Conservation (phyloP, 192 early-diverging fungal species). For the Backusella psychrophila region DNA sequence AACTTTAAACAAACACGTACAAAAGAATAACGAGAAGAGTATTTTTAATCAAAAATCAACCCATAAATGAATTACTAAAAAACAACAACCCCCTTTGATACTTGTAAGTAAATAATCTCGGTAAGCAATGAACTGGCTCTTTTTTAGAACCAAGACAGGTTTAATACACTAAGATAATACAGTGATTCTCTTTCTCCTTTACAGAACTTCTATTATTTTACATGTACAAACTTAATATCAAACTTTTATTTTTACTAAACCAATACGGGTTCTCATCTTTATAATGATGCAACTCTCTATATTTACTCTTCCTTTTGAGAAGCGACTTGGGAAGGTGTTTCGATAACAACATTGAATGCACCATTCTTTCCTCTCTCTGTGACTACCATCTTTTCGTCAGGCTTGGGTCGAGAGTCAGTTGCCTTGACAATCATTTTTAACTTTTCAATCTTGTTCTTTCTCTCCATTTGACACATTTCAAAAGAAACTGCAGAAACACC, state of each 20-base stretch:
- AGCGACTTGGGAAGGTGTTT: constrained; percentile 8
- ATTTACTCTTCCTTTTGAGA: neutral
- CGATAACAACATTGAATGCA: constrained; percentile 30
- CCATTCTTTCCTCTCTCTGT: constrained; percentile 27
- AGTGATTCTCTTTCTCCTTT: too few species aligned
- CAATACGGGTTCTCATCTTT: neutral
- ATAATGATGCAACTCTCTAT: neutral
- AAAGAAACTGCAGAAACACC: constrained; percentile 31
- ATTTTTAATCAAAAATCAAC: too few species aligned
- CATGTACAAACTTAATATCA: neutral
- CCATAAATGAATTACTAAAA: too few species aligned
- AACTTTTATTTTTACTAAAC: neutral
- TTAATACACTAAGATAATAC: too few species aligned
- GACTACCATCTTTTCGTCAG: constrained; percentile 11
- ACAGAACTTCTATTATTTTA: neutral
- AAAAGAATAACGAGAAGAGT: neutral
- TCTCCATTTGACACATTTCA: constrained; percentile 38
- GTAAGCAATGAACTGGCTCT: too few species aligned
- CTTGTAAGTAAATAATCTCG: too few species aligned
- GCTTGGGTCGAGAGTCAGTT: constrained; percentile 16
- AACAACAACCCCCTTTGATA: too few species aligned
- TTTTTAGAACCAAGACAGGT: too few species aligned
- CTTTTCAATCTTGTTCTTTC: constrained; percentile 30
- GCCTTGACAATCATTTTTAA: constrained; percentile 28
- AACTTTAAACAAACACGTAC: neutral